Base-by-base conservation (phyloP, 2,329 filamentous ascomycete genomes). In the Botrytis fragariae region DNA sequence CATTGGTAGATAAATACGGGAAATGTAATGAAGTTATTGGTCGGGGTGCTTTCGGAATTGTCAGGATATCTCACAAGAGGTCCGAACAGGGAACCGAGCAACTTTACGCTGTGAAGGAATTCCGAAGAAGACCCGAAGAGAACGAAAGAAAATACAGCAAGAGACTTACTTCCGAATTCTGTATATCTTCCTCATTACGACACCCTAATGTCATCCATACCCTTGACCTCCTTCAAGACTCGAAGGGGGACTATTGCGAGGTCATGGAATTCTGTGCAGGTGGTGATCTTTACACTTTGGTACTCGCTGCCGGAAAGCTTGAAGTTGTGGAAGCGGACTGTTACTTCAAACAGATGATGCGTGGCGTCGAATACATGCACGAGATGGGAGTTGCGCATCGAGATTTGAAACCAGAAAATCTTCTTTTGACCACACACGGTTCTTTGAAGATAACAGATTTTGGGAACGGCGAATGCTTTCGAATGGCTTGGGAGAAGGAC, bases 181-280 rank as follows among this genome's bases (percentile, higher is more conserved):
- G 96, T 84, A 98, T 99, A 78, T 98, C 96, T 1, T 98, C 95
- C 0, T 97, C 95, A 16, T 89, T 99, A 75, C 93, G 95, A 76
- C 96, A 99, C 81, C 95, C 96, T 22, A 99, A 99, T 81, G 94
- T 99, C 79, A 99, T 99, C 78, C 96, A 98, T 83, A 99, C 96
- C 0, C 89, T 99, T 71, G 96, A 99, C 81, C 88, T 99, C 18
- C 88, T 99, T 59, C 93, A 98, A 83, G 96, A 99, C 80, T 90
- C 95, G 79, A 98, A 98, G 84, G 96, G 96, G 74, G 94, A 97
- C 81, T 98, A 96, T 83, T 99, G 96, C 83, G 96, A 99, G 82
- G 96, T 99, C 70, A 99, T 99, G 96, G 96, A 99, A 83, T 99
- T 96, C 81, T 99, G 96, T 82, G 95, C 95, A 54, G 96, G 96